Base-by-base conservation (phyloP, 106 monocot species). In the Platanthera zijinensis region DNA sequence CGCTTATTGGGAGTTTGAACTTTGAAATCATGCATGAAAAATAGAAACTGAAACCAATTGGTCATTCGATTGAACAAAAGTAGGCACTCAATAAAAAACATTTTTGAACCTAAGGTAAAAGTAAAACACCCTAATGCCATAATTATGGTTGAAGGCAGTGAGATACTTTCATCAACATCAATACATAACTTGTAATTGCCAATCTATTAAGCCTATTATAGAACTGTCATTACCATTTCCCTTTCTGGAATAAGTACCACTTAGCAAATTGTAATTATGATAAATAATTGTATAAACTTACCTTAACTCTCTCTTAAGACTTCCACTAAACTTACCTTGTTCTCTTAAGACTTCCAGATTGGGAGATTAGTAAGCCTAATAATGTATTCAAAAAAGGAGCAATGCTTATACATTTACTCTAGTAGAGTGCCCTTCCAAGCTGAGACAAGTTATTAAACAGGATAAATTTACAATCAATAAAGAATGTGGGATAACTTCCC, bases 361-460 rank as follows among this genome's bases (percentile, higher is more conserved):
- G 89, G 85, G 73, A 94, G 84, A 48, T 85, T 91, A 80, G 69
- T 80, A 47, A 88, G 76, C 52, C 57, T 80, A 77, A 88, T 77
- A 32, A 82, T 86, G 82, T 97, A 87, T 77, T 97, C 94, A 73
- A 97, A 75, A 71, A 94, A 94, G 71, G 51, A 72, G 78, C 97
- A 97, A 56, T 89, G 80, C 71, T 97, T 97, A 10, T 83, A 79
- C 97, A 97, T 94, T 39, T 94, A 97, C 73, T 97, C 97, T 32
- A 97, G 74, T 52, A 94, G 88, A 57, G 91, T 94, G 25, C 94
- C 70, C 66, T 88, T 86, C 97, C 97, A 97, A 51, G 73, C 93
- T 97, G 73, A 66, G 67, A 80, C 25, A 51, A 22, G 22, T 18
- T 72, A 72, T 21, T 46, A 50, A 48, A 15, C 67, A 17, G 0